Percentiles rank a stretch among this genome's conserved stretches.
Conservation (phyloP, 306 rosid species). For the Dalbergia cochinchinensis region DNA sequence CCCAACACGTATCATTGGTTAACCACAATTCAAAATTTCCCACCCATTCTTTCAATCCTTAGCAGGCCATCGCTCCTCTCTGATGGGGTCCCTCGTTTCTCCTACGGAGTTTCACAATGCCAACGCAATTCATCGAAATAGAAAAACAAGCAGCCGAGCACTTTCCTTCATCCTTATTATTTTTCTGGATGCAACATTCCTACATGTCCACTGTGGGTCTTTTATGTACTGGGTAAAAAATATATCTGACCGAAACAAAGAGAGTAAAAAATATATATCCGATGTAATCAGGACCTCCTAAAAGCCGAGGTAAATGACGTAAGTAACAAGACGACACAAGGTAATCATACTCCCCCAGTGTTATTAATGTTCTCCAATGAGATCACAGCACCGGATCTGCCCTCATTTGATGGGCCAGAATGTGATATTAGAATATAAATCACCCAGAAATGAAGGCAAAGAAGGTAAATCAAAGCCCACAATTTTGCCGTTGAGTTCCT, state of each 20-base stretch:
- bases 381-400: slow-evolving; percentile 80
- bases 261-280: slow-evolving; percentile 20
- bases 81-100: background rate
- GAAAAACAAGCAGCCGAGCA: slow-evolving; percentile 24
- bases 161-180: slow-evolving; percentile 13
- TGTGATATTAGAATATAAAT: slow-evolving; percentile 80
- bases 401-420: slow-evolving; percentile 67
- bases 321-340: slow-evolving; percentile 1
- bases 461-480: slow-evolving; percentile 81
- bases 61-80: slow-evolving; percentile 39
- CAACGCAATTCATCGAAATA: slow-evolving; percentile 29
- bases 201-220: slow-evolving; percentile 14
- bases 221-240: background rate
- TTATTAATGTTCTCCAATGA: slow-evolving; percentile 89
- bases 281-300: slow-evolving; percentile 49
- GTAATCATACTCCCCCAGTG: slow-evolving; percentile 62
- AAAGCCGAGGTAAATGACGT: slow-evolving; percentile 47
- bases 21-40: slow-evolving; percentile 22
- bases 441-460: slow-evolving; percentile 96
- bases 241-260: too few species aligned
- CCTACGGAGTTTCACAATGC: background rate
- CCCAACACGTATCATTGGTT: slow-evolving; percentile 7
- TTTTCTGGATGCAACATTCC: slow-evolving; percentile 39
- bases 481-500: slow-evolving; percentile 80
- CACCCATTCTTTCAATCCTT: slow-evolving; percentile 4